Evolutionary conservation across 2,329 filamentous ascomycete species (phyloP).

Genomic region (Lachnellula suecica): DNA sequence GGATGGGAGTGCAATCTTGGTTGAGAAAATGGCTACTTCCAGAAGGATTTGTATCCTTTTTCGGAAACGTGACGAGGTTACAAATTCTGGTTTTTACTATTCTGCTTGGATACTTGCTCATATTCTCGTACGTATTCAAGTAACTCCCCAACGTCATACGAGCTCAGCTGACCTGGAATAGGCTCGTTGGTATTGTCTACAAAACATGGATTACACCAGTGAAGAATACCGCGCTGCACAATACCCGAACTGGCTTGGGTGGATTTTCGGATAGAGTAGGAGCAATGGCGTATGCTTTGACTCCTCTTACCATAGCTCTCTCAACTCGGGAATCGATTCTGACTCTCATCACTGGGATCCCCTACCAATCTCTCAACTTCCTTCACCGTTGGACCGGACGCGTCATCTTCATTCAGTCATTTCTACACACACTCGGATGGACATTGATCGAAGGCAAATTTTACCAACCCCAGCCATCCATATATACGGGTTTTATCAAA

Average conservation of each 20-base stretch:
- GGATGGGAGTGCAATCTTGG: constrained; percentile 11
- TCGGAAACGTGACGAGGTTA: constrained; percentile 67
- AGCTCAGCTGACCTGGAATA: constrained; percentile 15
- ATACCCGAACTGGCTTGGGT: constrained; percentile 64
- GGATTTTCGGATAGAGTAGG: constrained; percentile 70
- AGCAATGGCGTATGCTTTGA: constrained; percentile 70
- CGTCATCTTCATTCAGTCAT: constrained; percentile 67
- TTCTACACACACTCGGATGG: constrained; percentile 72
- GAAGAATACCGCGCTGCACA: constrained; percentile 53
- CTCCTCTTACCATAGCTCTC: constrained; percentile 67
- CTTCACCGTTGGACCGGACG: constrained; percentile 75
- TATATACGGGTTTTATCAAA: constrained; percentile 55
- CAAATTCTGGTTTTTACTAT: constrained; percentile 62
- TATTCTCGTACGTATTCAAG: constrained; percentile 54
- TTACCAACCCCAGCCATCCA: constrained; percentile 69
- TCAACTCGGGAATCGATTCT: constrained; percentile 69
- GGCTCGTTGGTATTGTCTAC: constrained; percentile 65
- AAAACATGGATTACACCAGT: constrained; percentile 70
- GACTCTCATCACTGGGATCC: constrained; percentile 69
- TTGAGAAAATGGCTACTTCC: constrained; percentile 53
- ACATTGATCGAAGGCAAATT: constrained; percentile 65
- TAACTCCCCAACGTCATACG: background rate
- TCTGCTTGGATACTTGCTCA: constrained; percentile 60
- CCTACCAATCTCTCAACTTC: constrained; percentile 77
- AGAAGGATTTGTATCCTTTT: constrained; percentile 55